Conservation (phyloP, 306 rosid genomes). For the Dicorynia guianensis region DNA sequence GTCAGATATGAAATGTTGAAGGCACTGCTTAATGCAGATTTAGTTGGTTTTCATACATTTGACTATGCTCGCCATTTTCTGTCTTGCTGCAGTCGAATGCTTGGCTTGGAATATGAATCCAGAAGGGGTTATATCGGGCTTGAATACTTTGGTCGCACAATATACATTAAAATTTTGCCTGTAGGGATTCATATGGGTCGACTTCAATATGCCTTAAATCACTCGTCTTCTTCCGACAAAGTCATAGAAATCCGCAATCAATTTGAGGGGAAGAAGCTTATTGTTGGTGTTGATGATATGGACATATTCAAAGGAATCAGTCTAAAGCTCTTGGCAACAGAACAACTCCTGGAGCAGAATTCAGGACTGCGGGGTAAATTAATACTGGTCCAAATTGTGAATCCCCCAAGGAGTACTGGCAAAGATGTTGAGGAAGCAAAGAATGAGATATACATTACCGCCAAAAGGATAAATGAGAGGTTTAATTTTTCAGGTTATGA, state of each 20-base stretch:
- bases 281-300: slow-evolving; percentile 87
- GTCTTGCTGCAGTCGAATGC: slow-evolving; percentile 84
- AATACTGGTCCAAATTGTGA: slow-evolving; percentile 76
- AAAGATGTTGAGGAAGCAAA: slow-evolving; percentile 66
- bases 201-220: slow-evolving; percentile 65
- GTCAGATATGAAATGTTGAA: slow-evolving; percentile 82
- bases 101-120: slow-evolving; percentile 79
- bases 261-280: slow-evolving; percentile 65
- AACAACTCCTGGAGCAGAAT: slow-evolving; percentile 66
- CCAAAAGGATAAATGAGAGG: slow-evolving; percentile 60
- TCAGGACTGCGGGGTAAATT: slow-evolving; percentile 63
- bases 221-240: slow-evolving; percentile 58
- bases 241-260: slow-evolving; percentile 63
- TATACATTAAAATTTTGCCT: slow-evolving; percentile 76
- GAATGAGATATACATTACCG: slow-evolving; percentile 55
- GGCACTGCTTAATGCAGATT: slow-evolving; percentile 76
- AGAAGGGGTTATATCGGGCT: slow-evolving; percentile 80
- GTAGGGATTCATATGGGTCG: slow-evolving; percentile 87
- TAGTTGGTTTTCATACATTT: slow-evolving; percentile 88
- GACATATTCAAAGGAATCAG: slow-evolving; percentile 85
- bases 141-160: slow-evolving; percentile 84
- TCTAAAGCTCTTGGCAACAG: slow-evolving; percentile 76
- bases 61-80: slow-evolving; percentile 95
- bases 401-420: slow-evolving; percentile 71
- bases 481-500: slow-evolving; percentile 73